These are phyloP conservation scores for Ceratocystis huliohia DNA, from an alignment of 2,329 filamentous ascomycete species.

Conservation along the genomic window DNA sequence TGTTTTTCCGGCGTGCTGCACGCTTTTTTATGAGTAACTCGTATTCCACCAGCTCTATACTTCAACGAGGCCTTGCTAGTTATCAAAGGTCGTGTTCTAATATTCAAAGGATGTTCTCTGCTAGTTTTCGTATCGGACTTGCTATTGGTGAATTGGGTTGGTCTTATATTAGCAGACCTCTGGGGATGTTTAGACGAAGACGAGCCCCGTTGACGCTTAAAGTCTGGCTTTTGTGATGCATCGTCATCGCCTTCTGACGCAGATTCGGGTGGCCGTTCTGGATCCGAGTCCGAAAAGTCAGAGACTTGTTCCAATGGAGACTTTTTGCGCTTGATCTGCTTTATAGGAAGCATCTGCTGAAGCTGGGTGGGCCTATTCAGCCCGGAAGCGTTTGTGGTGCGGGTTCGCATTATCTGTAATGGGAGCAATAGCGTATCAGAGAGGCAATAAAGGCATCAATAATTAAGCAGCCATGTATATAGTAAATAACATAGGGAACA, in stretches of 20 bases:
- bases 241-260: neutral
- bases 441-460: neutral
- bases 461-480: neutral
- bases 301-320: neutral
- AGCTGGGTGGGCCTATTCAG: neutral
- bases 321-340: slow-evolving; percentile 9
- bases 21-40: neutral
- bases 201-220: neutral
- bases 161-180: neutral
- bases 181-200: neutral
- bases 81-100: neutral
- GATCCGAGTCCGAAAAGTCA: neutral
- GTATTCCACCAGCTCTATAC: neutral
- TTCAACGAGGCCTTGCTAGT: neutral
- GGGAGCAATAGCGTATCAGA: neutral
- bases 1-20: neutral
- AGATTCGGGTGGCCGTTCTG: neutral
- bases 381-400: neutral
- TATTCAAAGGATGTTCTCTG: neutral
- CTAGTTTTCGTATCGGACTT: neutral
- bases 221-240: neutral
- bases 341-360: neutral
- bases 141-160: neutral
- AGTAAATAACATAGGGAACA: neutral
- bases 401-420: neutral